Base-by-base conservation (phyloP, 2,329 filamentous ascomycete species). In the Knoxdaviesia proteae region DNA sequence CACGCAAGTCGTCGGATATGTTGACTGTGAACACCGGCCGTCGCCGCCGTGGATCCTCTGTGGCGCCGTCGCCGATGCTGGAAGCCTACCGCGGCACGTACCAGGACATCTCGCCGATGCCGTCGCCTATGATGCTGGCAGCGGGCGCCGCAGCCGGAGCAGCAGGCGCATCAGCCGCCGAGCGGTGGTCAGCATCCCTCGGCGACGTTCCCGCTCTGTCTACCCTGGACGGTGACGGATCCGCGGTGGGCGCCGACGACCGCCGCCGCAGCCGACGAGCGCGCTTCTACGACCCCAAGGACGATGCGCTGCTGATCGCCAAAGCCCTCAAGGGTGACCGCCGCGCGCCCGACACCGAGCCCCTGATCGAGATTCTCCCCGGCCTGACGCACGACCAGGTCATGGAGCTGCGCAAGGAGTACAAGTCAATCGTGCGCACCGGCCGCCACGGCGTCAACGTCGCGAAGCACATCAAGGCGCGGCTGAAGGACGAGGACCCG, bases 81-180 rank as follows among this genome's bases (percentile, higher is more conserved):
- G 88, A 96, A 60, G 79, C 90, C 1, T 96, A 96, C 59, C 80
- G 79, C 47, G 88, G 88, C 36, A 94, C 87, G 0, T 96, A 93
- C 52, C 88, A 96, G 58, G 84, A 83, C 45, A 82, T 92, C 51
- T 94, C 87, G 0, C 87, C 88, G 0, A 94, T 94, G 84, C 87
- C 87, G 0, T 86, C 86, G 0, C 84, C 87, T 1, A 63, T 87
- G 30, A 65, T 77, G 52, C 53, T 75, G 4, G 58, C 74, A 3
- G 20, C 20, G 20, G 20, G 20, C 20, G 20, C 20, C 20, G 20
- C 20, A 20, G 20, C 20, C 20, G 20, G 20, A 20, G 20, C 20
- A 20, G 20, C 20, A 20, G 20, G 20, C 20, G 20, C 20, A 20
- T 20, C 20, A 20, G 20, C 20, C 20, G 20, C 20, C 2, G 20